phyloP scores from a whole-genome alignment of 1,139 yeast species.

The Zhuliangozyma blackwelliae region DNA sequence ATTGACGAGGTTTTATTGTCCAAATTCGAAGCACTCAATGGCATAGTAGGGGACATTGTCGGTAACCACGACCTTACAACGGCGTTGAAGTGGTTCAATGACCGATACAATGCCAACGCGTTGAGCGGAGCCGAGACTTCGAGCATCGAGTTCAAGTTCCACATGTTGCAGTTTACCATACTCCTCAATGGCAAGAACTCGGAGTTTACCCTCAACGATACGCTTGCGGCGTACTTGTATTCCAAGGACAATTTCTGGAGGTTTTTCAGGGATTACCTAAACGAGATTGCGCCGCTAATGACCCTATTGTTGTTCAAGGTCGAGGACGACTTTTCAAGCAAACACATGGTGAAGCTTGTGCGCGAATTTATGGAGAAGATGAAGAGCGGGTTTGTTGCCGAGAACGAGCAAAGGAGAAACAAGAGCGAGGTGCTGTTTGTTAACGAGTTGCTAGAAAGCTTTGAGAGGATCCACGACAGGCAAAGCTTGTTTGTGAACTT shows the following conservation, averaged over 20 bases:
- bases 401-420: slow-evolving; percentile 14
- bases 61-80: slow-evolving; percentile 28
- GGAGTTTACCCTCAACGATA: slow-evolving; percentile 18
- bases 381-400: slow-evolving; percentile 21
- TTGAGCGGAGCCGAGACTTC: neutral
- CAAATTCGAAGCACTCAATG: slow-evolving; percentile 29
- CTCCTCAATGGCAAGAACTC: slow-evolving; percentile 28
- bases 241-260: slow-evolving; percentile 50
- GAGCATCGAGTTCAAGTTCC: slow-evolving; percentile 57
- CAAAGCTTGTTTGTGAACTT: slow-evolving; percentile 31
- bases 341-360: slow-evolving; percentile 17
- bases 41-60: slow-evolving; percentile 34
- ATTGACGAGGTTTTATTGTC: slow-evolving; percentile 23
- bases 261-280: slow-evolving; percentile 33
- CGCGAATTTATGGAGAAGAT: slow-evolving; percentile 22
- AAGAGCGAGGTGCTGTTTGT: slow-evolving; percentile 34
- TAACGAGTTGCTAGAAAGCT: slow-evolving; percentile 31
- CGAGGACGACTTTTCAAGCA: slow-evolving; percentile 16
- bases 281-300: slow-evolving; percentile 53
- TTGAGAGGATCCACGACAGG: slow-evolving; percentile 34
- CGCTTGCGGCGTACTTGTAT: slow-evolving; percentile 49
- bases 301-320: slow-evolving; percentile 40
- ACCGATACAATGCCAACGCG: slow-evolving; percentile 15
- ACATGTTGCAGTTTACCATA: slow-evolving; percentile 52
- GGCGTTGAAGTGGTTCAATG: slow-evolving; percentile 36